phyloP scores from a whole-genome alignment of 768 basidiomycete species.

The Lactarius evosmus region DNA sequence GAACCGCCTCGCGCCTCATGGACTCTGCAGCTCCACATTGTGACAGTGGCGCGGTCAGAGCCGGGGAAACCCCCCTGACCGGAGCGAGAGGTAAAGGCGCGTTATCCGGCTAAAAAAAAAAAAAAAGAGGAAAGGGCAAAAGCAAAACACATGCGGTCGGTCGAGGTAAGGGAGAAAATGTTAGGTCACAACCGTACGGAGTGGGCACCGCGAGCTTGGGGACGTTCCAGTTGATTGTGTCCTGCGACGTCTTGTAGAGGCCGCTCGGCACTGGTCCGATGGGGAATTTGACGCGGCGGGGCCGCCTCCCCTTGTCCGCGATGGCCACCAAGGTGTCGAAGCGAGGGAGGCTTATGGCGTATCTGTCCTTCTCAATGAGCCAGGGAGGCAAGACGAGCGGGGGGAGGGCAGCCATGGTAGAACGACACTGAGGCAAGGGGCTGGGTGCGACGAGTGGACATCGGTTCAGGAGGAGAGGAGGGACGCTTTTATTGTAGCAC shows the following conservation, averaged over 20 bases:
- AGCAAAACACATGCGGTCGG: not conserved
- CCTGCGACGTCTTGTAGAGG: slow-evolving; percentile 21
- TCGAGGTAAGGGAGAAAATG: not conserved
- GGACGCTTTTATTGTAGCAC: not conserved
- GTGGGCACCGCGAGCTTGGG: slow-evolving; percentile 17
- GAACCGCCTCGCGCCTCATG: not conserved
- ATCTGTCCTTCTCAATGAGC: slow-evolving; percentile 11
- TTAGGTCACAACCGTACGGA: not conserved
- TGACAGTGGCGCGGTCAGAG: not conserved
- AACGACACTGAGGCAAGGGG: not conserved
- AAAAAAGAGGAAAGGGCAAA: not conserved
- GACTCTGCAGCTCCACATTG: not conserved
- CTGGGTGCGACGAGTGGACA: not conserved
- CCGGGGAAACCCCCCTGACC: not conserved
- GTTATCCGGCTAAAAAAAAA: not conserved
- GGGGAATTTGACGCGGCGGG: slow-evolving; percentile 4
- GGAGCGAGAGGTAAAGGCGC: not conserved
- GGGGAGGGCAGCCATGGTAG: not conserved
- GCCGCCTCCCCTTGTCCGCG: slow-evolving; percentile 18
- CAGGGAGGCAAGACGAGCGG: slow-evolving; percentile 17
- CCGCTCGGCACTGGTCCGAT: slow-evolving; percentile 18
- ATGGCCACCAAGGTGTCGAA: slow-evolving; percentile 14
- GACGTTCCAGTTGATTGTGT: slow-evolving; percentile 13
- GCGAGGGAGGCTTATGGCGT: slow-evolving; percentile 11
- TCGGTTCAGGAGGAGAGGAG: not conserved